Conservation (phyloP, 495 filamentous ascomycete genomes). For the Penicillium paradoxum region DNA sequence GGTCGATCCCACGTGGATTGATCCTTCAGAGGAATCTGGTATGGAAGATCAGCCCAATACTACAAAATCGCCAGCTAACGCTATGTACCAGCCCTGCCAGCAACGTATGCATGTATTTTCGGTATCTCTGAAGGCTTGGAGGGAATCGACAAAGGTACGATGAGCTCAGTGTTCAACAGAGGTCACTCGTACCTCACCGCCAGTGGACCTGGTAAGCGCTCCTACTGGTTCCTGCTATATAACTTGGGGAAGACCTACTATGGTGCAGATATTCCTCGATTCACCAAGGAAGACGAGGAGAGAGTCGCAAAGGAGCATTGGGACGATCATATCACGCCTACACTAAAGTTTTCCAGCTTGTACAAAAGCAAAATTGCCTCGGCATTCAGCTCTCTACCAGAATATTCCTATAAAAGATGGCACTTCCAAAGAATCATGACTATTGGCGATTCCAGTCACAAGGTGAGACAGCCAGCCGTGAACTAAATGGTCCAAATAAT, state of each 20-base stretch:
- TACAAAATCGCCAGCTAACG: neutral
- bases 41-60: neutral
- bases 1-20: slow-evolving; percentile 17
- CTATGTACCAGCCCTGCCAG: slow-evolving; percentile 13
- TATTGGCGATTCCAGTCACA: slow-evolving; percentile 27
- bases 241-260: slow-evolving; percentile 23
- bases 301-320: slow-evolving; percentile 17
- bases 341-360: slow-evolving; percentile 16
- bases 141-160: slow-evolving; percentile 9
- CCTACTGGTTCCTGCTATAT: slow-evolving; percentile 21
- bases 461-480: slow-evolving; percentile 7
- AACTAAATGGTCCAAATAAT: neutral
- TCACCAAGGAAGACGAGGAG: slow-evolving; percentile 27
- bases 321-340: slow-evolving; percentile 28
- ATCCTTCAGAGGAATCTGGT: slow-evolving; percentile 18
- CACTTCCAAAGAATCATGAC: slow-evolving; percentile 19
- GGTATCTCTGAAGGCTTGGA: slow-evolving; percentile 15
- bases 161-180: slow-evolving; percentile 16
- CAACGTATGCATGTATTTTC: slow-evolving; percentile 25
- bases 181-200: slow-evolving; percentile 20
- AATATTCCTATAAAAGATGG: slow-evolving; percentile 25
- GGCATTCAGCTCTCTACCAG: slow-evolving; percentile 15
- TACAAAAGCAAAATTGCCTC: slow-evolving; percentile 9
- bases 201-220: slow-evolving; percentile 17
- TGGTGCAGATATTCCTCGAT: slow-evolving; percentile 31